Evolutionary conservation across 2,329 filamentous ascomycete species (phyloP), one percentile per base, ranked within the genome.

Genomic region (Colletotrichum salicis): DNA sequence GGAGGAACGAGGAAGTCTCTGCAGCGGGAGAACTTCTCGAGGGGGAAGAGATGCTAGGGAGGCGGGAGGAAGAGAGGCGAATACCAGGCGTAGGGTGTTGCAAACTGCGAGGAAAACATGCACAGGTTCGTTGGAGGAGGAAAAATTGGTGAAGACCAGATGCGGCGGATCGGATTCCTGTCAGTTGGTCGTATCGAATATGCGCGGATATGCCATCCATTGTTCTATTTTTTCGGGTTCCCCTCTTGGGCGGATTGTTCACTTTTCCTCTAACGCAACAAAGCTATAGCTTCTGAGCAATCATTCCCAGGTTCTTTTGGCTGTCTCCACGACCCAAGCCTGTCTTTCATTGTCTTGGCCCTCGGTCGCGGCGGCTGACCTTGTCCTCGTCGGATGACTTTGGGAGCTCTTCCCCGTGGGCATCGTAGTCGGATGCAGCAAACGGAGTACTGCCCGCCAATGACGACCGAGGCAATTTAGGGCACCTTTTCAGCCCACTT

Each of bases 11-110:
- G 29, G 56, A 56, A 48, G 48, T 12, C 15, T n/a, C 45, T 35
- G 65, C 69, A 60, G 54, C 65, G 45, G 59, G 52, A 64, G 3
- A 35, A 27, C n/a, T 64, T 31, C 59, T 51, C 35, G 31, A 52
- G 27, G 56, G 65, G 55, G 58, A 54, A 12, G 24, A 37, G 12
- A 33, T 51, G 55, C 2, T n/a, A 8, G 35, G 33, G 41, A 51
- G 60, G 52, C 55, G 13, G 11, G 51, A 71, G 41, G 31, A 13
- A 22, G 33, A 33, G 3, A 48, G 41, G 19, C 41, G 19, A 45
- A 7, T 58, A 37, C 45, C 62, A 52, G 31, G 33, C 2, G 48
- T 27, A 8, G 31, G 3, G 51, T 11, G 45, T 15, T 22, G 54
- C 37, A 27, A 35, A 31, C 24, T 29, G 57, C 31, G 8, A 13